Conservation (phyloP, 1,284 basidiomycete species). For the Irpex lacteus region DNA sequence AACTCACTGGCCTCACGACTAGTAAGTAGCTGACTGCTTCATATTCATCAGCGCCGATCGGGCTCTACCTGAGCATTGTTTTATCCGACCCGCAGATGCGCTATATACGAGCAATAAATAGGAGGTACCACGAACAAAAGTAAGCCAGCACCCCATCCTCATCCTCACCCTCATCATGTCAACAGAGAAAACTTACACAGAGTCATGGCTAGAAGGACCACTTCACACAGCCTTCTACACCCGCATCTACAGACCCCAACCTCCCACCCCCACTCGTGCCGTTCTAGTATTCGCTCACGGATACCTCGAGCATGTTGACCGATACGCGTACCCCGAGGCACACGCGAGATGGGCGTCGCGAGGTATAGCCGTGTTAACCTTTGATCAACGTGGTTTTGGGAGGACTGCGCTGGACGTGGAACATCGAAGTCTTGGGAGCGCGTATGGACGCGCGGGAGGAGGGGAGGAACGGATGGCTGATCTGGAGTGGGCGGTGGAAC, state of each 20-base stretch:
- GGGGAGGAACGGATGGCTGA: slow-evolving; percentile 42
- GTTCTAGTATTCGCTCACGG: not conserved
- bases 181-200: not conserved
- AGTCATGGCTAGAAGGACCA: not conserved
- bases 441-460: slow-evolving; percentile 46
- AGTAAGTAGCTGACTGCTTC: not conserved
- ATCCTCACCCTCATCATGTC: not conserved
- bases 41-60: not conserved
- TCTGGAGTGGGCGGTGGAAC: slow-evolving; percentile 58
- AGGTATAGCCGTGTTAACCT: slow-evolving; percentile 68
- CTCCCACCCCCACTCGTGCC: not conserved
- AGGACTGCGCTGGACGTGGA: slow-evolving; percentile 61
- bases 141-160: no score
- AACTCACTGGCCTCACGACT: no score
- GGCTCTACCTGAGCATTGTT: not conserved
- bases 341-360: slow-evolving; percentile 56
- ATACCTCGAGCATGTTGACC: slow-evolving; percentile 48
- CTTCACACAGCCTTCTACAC: not conserved
- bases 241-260: not conserved
- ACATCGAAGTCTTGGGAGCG: slow-evolving; percentile 39
- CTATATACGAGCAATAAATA: not conserved
- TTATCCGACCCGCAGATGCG: not conserved
- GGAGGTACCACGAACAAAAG: no score
- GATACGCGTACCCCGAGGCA: slow-evolving; percentile 56
- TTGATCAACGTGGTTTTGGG: slow-evolving; percentile 86